Base-by-base conservation (phyloP, 176 grass and related monocot species). In the maize (Zea mays) region DNA sequence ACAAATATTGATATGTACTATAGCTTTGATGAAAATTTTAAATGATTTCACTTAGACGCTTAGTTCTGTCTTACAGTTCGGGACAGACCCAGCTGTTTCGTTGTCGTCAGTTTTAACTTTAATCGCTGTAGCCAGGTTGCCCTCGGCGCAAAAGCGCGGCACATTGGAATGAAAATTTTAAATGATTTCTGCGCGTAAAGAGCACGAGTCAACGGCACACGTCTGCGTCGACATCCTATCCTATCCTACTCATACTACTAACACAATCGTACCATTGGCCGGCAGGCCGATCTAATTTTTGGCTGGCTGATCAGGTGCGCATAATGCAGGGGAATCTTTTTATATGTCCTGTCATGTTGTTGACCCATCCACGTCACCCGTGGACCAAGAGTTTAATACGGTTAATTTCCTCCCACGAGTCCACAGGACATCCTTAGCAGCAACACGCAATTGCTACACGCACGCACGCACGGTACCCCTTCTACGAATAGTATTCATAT, bases 191-290 rank as follows among this genome's bases (percentile, higher is more conserved):
- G n/a, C 7, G 56, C 67, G 79, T 62, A 33, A 42, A 34, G 33
- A n/a, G 42, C 52, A 41, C 47, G 73, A 43, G 82, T 84, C 82
- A 84, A 77, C 54, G 65, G 55, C 82, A 49, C 37, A 8, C 16
- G n/a, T 7, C 64, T 9, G 16, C 5, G 39, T 40, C 39, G 7
- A 8, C 51, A n/a, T 54, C 50, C 49, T 16, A 50, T 51, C 47
- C 3, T 6, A 17, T 12, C 10, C 15, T 54, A 11, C 41, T 8
- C 21, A 21, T 50, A 59, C 63, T 11, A n/a, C n/a, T n/a, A n/a
- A n/a, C n/a, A n/a, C n/a, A n/a, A 33, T 49, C 10, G 11, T 74
- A 65, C 66, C 10, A 40, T 49, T 5, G 73, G 72, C 8, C 57
- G n/a, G n/a, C n/a, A n/a, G n/a, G 57, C 1, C 33, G 19, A 8